Percentiles rank a stretch among this genome's conserved stretches.
phyloP scores from a whole-genome alignment of 2,329 filamentous ascomycete genomes.

The Claviceps maximensis region DNA sequence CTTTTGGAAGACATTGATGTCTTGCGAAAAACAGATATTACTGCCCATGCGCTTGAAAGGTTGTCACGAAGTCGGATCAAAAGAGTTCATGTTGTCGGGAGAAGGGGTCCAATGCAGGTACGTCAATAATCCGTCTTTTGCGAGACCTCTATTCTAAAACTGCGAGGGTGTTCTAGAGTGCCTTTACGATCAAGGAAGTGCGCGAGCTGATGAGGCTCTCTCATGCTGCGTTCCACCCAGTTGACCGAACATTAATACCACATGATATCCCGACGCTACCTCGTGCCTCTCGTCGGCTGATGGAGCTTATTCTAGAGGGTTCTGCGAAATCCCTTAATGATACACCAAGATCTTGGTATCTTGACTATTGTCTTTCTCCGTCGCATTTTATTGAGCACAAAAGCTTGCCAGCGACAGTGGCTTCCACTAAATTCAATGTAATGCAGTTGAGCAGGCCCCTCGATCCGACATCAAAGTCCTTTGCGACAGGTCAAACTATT shows the following conservation, averaged over 20 bases:
- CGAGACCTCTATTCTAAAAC: neutral
- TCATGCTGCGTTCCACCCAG: slow-evolving; percentile 55
- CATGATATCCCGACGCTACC: slow-evolving; percentile 54
- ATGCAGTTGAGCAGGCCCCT: slow-evolving; percentile 43
- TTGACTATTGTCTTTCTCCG: slow-evolving; percentile 78
- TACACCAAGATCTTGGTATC: slow-evolving; percentile 59
- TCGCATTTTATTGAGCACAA: slow-evolving; percentile 46
- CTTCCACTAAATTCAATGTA: slow-evolving; percentile 54
- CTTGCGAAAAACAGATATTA: slow-evolving; percentile 75
- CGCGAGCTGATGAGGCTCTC: slow-evolving; percentile 75
- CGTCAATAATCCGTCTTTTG: slow-evolving; percentile 10
- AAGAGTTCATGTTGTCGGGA: slow-evolving; percentile 74
- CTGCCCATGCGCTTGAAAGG: slow-evolving; percentile 65
- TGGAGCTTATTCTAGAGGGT: slow-evolving; percentile 70
- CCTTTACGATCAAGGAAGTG: slow-evolving; percentile 91
- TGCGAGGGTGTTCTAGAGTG: slow-evolving; percentile 41
- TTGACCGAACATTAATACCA: slow-evolving; percentile 55
- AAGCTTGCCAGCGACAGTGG: slow-evolving; percentile 35
- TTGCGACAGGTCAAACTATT: slow-evolving; percentile 34
- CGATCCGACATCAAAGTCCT: slow-evolving; percentile 35
- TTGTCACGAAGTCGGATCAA: slow-evolving; percentile 62
- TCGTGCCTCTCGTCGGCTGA: slow-evolving; percentile 61
- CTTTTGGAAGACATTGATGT: slow-evolving; percentile 63
- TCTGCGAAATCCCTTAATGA: slow-evolving; percentile 36
- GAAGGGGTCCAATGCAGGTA: slow-evolving; percentile 79